These are phyloP conservation scores for Colletotrichum sp. DNA, from an alignment of 2,329 filamentous ascomycete species.

Conservation along the genomic window DNA sequence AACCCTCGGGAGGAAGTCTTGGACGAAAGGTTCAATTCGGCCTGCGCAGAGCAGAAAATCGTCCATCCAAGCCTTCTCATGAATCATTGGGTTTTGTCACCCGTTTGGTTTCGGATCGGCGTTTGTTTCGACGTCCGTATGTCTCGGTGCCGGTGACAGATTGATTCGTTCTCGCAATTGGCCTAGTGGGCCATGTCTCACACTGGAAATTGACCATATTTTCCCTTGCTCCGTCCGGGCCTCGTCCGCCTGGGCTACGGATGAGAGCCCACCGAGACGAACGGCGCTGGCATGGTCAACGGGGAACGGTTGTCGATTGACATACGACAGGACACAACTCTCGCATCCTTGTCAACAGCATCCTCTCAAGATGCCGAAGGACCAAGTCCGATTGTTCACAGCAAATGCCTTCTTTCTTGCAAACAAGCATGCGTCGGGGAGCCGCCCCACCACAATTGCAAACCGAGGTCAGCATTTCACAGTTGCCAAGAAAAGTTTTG, in stretches of 20 bases:
- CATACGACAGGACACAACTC: not conserved
- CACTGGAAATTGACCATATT: not conserved
- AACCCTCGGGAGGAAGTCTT: not conserved
- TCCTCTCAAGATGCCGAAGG: not conserved
- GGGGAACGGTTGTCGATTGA: not conserved
- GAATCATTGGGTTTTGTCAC: not conserved
- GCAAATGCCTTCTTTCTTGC: not conserved
- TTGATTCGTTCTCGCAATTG: not conserved
- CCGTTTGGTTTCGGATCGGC: not conserved
- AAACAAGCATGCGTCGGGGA: not conserved
- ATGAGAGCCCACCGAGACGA: not conserved
- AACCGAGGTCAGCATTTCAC: not conserved
- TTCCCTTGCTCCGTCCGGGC: not conserved
- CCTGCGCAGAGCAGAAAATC: not conserved
- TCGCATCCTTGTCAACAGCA: not conserved
- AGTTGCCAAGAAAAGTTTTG: not conserved
- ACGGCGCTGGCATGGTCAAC: not conserved
- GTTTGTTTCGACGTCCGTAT: conserved; percentile 6
- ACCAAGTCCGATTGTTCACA: not conserved
- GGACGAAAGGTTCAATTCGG: not conserved
- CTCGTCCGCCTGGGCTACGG: not conserved
- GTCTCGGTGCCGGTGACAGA: not conserved
- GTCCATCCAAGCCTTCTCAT: not conserved
- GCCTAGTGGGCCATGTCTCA: not conserved
- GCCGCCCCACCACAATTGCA: not conserved